Evolutionary conservation across 2,329 filamentous ascomycete species (phyloP).

Genomic region (Cladosporium sp.): DNA sequence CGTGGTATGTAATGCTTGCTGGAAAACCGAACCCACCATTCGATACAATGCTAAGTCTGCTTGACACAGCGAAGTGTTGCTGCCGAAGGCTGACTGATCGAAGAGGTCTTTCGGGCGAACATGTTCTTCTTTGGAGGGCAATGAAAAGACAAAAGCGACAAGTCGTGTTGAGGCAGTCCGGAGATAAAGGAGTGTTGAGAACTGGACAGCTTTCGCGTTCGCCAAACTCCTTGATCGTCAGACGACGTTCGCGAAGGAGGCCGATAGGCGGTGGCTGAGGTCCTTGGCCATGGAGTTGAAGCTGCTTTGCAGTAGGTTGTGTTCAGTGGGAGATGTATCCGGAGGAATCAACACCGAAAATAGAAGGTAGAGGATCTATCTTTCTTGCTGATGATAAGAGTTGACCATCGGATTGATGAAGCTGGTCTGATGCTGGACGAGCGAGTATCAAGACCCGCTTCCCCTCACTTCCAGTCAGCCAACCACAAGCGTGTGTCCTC

Average conservation of each 20-base stretch:
- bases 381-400: background rate
- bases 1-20: background rate
- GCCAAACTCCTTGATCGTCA: background rate
- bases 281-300: too few relatives aligned
- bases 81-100: too few relatives aligned
- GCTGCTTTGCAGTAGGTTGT: too few relatives aligned
- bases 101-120: background rate
- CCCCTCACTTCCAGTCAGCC: background rate
- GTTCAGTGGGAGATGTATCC: too few relatives aligned
- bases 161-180: background rate
- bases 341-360: background rate
- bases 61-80: background rate
- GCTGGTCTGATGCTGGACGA: background rate
- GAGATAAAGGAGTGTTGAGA: background rate
- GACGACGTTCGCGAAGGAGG: background rate
- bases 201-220: background rate
- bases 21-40: background rate
- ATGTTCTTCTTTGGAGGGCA: background rate
- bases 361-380: background rate
- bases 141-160: background rate
- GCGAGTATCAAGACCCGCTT: background rate
- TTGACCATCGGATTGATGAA: background rate
- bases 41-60: background rate
- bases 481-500: background rate
- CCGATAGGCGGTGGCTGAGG: background rate